Evolutionary conservation across 2,329 filamentous ascomycete genomes (phyloP).

Genomic region (Lecanoromycetidae sp.): DNA sequence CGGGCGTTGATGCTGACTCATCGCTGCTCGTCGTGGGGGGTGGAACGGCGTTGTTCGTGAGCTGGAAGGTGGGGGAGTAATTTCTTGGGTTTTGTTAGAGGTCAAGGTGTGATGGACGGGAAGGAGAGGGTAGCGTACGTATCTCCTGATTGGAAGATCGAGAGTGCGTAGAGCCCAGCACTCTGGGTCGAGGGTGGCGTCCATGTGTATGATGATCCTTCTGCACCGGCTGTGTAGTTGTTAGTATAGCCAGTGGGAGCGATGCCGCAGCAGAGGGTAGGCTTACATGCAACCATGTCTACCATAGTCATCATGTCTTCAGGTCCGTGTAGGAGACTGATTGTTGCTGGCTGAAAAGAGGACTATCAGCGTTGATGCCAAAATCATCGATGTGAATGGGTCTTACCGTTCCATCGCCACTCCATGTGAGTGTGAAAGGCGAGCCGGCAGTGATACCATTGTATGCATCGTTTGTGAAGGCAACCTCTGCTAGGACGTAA

Average conservation of each 20-base stretch:
- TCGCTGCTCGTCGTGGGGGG: background rate
- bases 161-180: slow-evolving; percentile 8
- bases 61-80: slow-evolving; percentile 14
- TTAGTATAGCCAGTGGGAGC: background rate
- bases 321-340: slow-evolving; percentile 33
- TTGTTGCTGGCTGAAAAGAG: slow-evolving; percentile 30
- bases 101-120: no score
- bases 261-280: background rate
- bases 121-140: background rate
- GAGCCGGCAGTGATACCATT: slow-evolving; percentile 27
- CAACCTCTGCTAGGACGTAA: slow-evolving; percentile 4
- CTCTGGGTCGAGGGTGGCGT: background rate
- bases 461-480: slow-evolving; percentile 29
- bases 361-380: background rate
- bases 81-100: background rate
- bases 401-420: slow-evolving; percentile 20
- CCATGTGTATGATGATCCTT: slow-evolving; percentile 5
- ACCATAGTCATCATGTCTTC: slow-evolving; percentile 28
- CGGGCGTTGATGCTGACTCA: background rate
- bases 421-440: slow-evolving; percentile 37
- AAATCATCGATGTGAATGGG: background rate
- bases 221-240: background rate
- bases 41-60: background rate
- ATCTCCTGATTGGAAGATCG: slow-evolving; percentile 10
- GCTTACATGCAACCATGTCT: background rate